phyloP scores from a whole-genome alignment of 768 basidiomycete species.

The Auriscalpium microsporum region DNA sequence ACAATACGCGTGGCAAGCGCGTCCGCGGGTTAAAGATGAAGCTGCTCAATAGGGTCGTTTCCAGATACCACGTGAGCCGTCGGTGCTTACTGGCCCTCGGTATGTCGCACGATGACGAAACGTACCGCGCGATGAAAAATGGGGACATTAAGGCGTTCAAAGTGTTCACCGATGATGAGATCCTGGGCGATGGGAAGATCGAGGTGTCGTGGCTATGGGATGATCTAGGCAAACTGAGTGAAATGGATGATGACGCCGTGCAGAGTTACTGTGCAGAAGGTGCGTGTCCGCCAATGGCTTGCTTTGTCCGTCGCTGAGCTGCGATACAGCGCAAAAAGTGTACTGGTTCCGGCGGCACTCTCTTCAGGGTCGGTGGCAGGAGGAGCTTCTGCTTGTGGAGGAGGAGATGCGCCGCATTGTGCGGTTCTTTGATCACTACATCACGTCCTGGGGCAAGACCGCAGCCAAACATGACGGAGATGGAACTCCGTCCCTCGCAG shows the following conservation, averaged over 20 bases:
- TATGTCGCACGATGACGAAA: not conserved
- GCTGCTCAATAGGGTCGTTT: not conserved
- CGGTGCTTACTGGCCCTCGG: not conserved
- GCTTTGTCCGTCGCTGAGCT: not conserved
- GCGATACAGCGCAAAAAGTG: not conserved
- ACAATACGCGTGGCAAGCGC: not conserved
- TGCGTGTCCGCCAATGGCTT: not conserved
- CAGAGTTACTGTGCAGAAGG: not conserved
- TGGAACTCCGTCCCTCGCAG: not conserved
- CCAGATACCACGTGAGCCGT: not conserved
- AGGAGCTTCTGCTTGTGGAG: conserved; percentile 2
- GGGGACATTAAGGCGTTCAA: not conserved
- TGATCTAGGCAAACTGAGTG: not conserved
- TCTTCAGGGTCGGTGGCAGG: not conserved
- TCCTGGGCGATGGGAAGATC: not conserved
- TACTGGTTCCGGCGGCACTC: conserved; percentile 9
- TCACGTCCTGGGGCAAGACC: not conserved
- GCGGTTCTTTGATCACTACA: conserved; percentile 3
- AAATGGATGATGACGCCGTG: not conserved
- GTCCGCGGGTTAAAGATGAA: not conserved
- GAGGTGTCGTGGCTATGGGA: not conserved
- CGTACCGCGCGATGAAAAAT: not conserved
- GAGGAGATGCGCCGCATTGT: conserved; percentile 10
- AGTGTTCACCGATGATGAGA: not conserved
- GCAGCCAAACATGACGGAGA: not conserved